These are phyloP conservation scores for Gossypium anomalum DNA, from an alignment of 345 rosid species.

Conservation along the genomic window DNA sequence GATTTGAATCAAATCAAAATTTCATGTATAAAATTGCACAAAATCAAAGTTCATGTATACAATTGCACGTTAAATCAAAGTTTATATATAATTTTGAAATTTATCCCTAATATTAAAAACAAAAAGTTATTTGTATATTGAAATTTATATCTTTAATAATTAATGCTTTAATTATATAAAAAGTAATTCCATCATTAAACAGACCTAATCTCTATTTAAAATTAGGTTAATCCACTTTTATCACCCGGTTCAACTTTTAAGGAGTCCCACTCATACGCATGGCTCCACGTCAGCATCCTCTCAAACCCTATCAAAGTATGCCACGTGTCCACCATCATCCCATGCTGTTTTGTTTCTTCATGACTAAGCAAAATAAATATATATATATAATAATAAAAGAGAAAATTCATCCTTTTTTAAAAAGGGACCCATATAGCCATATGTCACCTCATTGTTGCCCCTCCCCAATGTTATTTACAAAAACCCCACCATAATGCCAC, in stretches of 20 bases:
- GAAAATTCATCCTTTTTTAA: neutral
- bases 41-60: too few species aligned
- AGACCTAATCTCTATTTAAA: neutral
- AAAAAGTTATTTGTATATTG: too few species aligned
- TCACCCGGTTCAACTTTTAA: neutral
- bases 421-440: constrained; percentile 15
- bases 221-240: neutral
- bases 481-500: constrained; percentile 42
- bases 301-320: neutral
- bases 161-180: too few species aligned
- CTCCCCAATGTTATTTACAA: neutral
- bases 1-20: too few species aligned
- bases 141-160: too few species aligned
- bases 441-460: constrained; percentile 15
- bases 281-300: constrained; percentile 20
- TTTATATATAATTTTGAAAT: too few species aligned
- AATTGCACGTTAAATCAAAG: too few species aligned
- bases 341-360: constrained; percentile 34
- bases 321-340: neutral
- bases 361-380: constrained; percentile 26
- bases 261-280: constrained; percentile 1
- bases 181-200: neutral
- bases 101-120: too few species aligned
- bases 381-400: neutral
- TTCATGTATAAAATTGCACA: too few species aligned